Base-by-base conservation (phyloP, 164 flowering plant genomes). In the Malania oleifera region DNA sequence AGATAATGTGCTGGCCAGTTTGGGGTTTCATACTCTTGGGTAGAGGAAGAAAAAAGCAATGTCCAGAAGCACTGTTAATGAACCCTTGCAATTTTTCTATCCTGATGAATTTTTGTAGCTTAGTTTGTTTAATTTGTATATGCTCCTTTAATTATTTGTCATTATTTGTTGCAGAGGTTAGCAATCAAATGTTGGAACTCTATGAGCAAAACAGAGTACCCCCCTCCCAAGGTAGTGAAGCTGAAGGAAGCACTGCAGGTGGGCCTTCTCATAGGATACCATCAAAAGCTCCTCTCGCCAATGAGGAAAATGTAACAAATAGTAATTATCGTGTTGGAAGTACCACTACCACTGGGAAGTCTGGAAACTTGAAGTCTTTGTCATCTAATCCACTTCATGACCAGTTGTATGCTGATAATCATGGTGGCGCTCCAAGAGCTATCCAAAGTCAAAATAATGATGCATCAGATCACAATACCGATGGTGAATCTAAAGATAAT, bases 161-260 rank as follows among this genome's bases (percentile, higher is more conserved):
- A n/a, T 58, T 3, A 55, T 62, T 20, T 59, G 34, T 74, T 72
- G 73, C 90, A 95, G 99, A 91, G 80, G 95, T 95, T 34, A 95
- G 97, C 85, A 88, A 91, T 73, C 99, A 95, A 70, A 91, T 95
- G 97, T 59, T 95, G 75, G 99, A 88, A 66, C 62, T 91, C 18
- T 95, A 95, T 67, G 99, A 95, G 67, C 99, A 95, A 69, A 91
- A 91, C 70, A 69, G 84, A 62, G 67, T 80, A 19, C 91, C 82
- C 2, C 74, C 77, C 57, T 75, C 96, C 44, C 89, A 79, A 60
- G 82, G 80, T 31, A 83, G 89, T 77, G 99, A 88, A 75, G 71
- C 73, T 7, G 98, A 87, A 61, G 91, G 83, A 52, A 83, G 84
- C 57, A 62, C 68, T 37, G 82, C 63, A 10, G 80, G 71, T 60